Evolutionary conservation across 805 yeast genomes (phyloP), one percentile per base, ranked within the genome.

Genomic region (Pichia cabralensis): DNA sequence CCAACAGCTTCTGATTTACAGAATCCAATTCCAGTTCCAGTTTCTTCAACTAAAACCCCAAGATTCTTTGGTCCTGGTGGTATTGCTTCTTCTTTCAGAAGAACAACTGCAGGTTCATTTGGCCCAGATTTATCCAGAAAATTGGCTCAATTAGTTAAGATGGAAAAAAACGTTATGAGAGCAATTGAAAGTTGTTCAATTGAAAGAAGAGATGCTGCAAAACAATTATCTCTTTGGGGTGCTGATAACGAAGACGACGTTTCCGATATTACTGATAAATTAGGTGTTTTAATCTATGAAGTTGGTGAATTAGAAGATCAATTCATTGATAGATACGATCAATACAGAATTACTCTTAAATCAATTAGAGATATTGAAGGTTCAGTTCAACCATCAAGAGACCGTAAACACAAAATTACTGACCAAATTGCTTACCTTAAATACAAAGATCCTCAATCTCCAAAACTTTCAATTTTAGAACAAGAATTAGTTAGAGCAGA

Each of bases 401-500:
- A 82, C 61, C 76, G 89, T 60, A 83, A 81, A 67, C 79, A 76
- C 51, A 80, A 80, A 61, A 80, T 82, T 51, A 80, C 89, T 43
- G 92, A 82, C 56, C 79, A 80, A 62, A 81, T 82, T 55, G 92
- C 89, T 41, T 74, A 75, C 61, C 66, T 81, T 61, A 80, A 82
- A 62, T 80, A 81, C 68, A 81, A 81, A 64, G 86, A 80, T 61
- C 89, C 94, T 37, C 78, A 77, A 61, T 76, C 86, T 27, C 76
- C 85, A 69, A 81, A 80, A 67, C 77, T 83, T 45, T 71, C 75
- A 36, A 76, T 82, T 38, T 67, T 84, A 56, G 94, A 84, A 65
- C 94, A 84, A 60, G 94, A 83, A 61, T 68, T 83, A 55, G 94
- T 84, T 39, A 72, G 95, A 62, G 92, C 92, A 25, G 94, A 84